Conservation (phyloP, 2,329 filamentous ascomycete genomes). For the Alternaria gaisen region DNA sequence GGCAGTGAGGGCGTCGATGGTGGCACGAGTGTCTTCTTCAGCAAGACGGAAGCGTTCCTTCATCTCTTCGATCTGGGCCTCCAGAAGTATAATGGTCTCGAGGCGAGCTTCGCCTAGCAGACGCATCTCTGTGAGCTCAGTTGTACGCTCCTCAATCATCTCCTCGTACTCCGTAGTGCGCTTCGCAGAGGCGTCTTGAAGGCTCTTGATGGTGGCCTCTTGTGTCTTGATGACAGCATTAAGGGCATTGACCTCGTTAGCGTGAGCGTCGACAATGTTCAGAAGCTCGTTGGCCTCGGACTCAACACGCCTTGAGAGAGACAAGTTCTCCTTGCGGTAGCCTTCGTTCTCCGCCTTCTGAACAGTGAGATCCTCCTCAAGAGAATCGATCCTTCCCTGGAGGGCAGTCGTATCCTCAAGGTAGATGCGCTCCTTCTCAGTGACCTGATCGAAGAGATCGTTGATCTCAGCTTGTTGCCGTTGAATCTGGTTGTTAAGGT, state of each 20-base stretch:
- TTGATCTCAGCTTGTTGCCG: constrained; percentile 52
- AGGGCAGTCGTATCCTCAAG: constrained; percentile 38
- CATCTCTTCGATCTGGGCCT: constrained; percentile 42
- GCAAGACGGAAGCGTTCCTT: constrained; percentile 42
- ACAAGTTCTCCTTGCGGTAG: constrained; percentile 39
- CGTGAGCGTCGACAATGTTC: constrained; percentile 38
- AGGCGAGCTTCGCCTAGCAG: constrained; percentile 45
- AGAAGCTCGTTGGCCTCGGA: constrained; percentile 42
- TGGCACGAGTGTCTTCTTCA: constrained; percentile 40
- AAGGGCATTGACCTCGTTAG: constrained; percentile 46
- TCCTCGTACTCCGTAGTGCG: constrained; percentile 36
- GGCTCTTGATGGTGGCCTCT: constrained; percentile 49
- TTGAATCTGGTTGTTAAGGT: constrained; percentile 52
- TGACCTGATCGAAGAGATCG: constrained; percentile 40
- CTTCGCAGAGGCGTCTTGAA: constrained; percentile 39
- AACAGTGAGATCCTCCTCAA: constrained; percentile 32
- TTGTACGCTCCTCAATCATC: constrained; percentile 35
- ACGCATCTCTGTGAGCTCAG: constrained; percentile 47
- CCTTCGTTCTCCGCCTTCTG: constrained; percentile 36
- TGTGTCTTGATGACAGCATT: constrained; percentile 49
- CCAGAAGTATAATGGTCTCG: constrained; percentile 43
- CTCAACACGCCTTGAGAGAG: constrained; percentile 41
- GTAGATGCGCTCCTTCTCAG: constrained; percentile 37
- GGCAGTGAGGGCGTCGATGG: constrained; percentile 43
- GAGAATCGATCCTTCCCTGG: constrained; percentile 31